Evolutionary conservation across 768 basidiomycete genomes (phyloP), one percentile per base, ranked within the genome.

Genomic region (Leccinum boreale): DNA sequence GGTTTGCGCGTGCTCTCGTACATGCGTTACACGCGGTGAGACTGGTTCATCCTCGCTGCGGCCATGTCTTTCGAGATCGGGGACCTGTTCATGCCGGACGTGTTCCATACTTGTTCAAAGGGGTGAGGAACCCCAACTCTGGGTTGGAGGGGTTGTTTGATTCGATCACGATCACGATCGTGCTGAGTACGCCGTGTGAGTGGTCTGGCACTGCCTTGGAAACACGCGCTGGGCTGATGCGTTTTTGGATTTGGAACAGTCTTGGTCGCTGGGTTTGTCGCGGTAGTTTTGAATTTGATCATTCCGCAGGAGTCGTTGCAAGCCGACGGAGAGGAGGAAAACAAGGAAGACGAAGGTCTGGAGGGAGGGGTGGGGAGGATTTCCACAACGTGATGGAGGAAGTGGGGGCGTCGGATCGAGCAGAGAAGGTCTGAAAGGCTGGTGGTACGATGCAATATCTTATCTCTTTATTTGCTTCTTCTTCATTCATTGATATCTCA

Each of bases 111-210:
- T 73, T 92, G 21, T 92, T 92, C 58, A 85, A 87, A 24, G 74
- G 81, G 14, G 85, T 92, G 1, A 62, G 66, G 0, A 73, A 78
- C 49, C 76, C 83, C 6, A 82, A 70, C 56, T 75, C 73, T 31
- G 87, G 85, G 0, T 73, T 92, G 21, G 73, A 80, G 59, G 89
- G 90, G 1, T 75, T 93, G 49, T 82, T 94, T 59, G 77, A 85
- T 66, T 87, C 88, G 5, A 90, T 93, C 59, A 86, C 88, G 5
- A 90, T 93, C 59, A 86, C 87, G 31, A 93, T 94, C 65, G 74
- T 93, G 36, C 71, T 93, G 56, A 86, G 83, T 59, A 92, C 90
- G 2, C 92, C 90, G 36, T 93, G 90, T 90, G 70, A 78, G 87
- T 44, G 45, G 28, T 15, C 33, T 31, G 28, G 2, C 28, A 28